Evolutionary conservation across 2,329 filamentous ascomycete genomes (phyloP).

Genomic region (Ceratocystis harringtonii): DNA sequence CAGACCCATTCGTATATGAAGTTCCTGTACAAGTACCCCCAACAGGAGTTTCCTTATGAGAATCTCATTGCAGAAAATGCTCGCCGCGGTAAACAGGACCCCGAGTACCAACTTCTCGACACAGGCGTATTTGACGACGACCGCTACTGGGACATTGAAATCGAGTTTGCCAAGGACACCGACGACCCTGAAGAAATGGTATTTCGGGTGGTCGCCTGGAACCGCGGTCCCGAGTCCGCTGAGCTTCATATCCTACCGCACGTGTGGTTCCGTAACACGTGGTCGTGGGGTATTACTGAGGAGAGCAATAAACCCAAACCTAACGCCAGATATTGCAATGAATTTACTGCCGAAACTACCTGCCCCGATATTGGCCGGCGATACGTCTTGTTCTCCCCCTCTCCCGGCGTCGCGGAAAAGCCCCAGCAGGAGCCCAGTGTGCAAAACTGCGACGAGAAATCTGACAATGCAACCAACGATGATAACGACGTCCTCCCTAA

Average conservation of each 20-base stretch:
- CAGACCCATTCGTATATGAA: constrained; percentile 86
- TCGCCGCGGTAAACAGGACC: constrained; percentile 56
- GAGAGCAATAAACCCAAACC: constrained; percentile 72
- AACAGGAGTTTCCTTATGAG: constrained; percentile 81
- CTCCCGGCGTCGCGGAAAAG: constrained; percentile 52
- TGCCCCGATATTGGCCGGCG: constrained; percentile 64
- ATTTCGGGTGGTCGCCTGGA: constrained; percentile 93
- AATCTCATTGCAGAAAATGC: constrained; percentile 76
- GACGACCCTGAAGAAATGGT: constrained; percentile 81
- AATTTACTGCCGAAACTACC: not conserved
- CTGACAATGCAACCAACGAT: constrained; percentile 21
- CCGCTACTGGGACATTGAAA: constrained; percentile 92
- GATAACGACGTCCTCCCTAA: constrained; percentile 73
- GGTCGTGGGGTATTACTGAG: constrained; percentile 78
- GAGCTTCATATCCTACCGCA: constrained; percentile 89
- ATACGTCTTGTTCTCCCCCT: constrained; percentile 75
- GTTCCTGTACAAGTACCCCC: constrained; percentile 93
- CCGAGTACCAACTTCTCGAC: constrained; percentile 84
- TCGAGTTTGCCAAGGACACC: constrained; percentile 89
- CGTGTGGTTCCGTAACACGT: constrained; percentile 94
- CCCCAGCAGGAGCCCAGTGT: no score
- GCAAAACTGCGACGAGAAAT: constrained; percentile 26
- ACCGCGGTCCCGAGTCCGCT: constrained; percentile 77
- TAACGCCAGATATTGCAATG: constrained; percentile 49
- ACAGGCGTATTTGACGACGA: constrained; percentile 79